Conservation (phyloP, 495 filamentous ascomycete genomes). For the Lasiosphaeria miniovina region DNA sequence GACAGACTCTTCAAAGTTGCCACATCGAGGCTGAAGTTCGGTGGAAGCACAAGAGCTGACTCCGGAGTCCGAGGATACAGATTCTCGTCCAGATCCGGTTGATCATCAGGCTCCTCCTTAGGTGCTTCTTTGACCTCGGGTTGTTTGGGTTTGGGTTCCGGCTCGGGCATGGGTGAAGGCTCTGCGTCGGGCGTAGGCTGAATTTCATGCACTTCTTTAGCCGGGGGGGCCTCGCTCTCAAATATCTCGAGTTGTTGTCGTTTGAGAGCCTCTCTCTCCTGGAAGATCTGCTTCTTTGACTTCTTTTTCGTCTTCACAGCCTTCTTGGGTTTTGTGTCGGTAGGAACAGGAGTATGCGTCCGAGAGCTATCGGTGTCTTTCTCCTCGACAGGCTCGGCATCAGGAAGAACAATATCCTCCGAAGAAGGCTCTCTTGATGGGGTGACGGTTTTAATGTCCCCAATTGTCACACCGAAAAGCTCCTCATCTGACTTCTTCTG, state of each 20-base stretch:
- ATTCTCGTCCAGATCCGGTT: constrained; percentile 38
- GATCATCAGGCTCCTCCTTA: constrained; percentile 1
- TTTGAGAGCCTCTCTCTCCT: constrained; percentile 64
- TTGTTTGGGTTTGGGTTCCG: constrained; percentile 24
- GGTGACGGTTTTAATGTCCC: constrained; percentile 49
- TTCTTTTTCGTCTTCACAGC: constrained; percentile 58
- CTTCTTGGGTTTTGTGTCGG: constrained; percentile 36
- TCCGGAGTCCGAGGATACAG: constrained; percentile 28
- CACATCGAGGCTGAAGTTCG: constrained; percentile 33
- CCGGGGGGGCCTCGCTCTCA: constrained; percentile 32
- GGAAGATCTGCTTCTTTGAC: constrained; percentile 69
- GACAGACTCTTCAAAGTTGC: constrained; percentile 27
- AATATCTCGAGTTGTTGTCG: constrained; percentile 41
- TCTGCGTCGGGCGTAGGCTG: constrained; percentile 23
- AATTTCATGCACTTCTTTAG: constrained; percentile 34
- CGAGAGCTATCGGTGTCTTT: constrained; percentile 42
- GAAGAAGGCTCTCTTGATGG: constrained; percentile 33
- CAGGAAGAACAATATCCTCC: constrained; percentile 39
- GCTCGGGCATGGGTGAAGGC: constrained; percentile 7
- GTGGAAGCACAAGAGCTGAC: constrained; percentile 28
- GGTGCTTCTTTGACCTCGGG: constrained; percentile 19
- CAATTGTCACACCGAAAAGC: constrained; percentile 62
- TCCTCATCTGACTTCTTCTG: constrained; percentile 75
- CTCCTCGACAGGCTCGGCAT: constrained; percentile 32
- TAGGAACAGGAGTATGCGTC: constrained; percentile 39